Evolutionary conservation across 805 yeast genomes (phyloP).

Genomic region (Tetrapisispora arboricola): DNA sequence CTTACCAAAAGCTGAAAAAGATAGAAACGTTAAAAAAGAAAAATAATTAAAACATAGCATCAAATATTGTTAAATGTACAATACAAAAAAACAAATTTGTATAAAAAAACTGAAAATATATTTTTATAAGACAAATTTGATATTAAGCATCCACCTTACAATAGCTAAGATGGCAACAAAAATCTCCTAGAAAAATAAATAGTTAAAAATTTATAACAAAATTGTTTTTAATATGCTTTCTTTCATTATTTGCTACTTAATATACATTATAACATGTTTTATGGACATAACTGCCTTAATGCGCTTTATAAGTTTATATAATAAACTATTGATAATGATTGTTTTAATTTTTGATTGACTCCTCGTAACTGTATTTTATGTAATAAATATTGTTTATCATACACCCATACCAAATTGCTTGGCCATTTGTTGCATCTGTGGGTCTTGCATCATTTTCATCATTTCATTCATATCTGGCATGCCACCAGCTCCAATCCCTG

Average conservation of each 20-base stretch:
- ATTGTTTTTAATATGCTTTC: not conserved
- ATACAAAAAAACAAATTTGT: not conserved
- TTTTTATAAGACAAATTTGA: not conserved
- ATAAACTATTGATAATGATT: no score
- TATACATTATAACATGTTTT: not conserved
- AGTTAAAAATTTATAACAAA: not conserved
- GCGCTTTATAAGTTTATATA: constrained; percentile 1
- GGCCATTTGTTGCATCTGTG: constrained; percentile 39
- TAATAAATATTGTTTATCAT: no score
- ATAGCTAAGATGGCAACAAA: not conserved
- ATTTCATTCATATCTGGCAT: constrained; percentile 59
- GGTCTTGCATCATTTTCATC: constrained; percentile 50
- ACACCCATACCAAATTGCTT: constrained; percentile 36
- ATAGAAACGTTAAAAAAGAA: constrained; percentile 16
- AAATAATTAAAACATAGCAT: not conserved
- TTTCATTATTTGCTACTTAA: not conserved
- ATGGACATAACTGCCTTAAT: not conserved
- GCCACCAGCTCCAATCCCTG: constrained; percentile 39
- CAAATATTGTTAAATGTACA: no score
- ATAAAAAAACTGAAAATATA: not conserved
- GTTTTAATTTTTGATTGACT: not conserved
- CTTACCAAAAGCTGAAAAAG: constrained; percentile 26
- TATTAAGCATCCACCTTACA: not conserved
- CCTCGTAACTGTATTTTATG: no score
- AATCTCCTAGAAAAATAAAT: not conserved